Evolutionary conservation across 805 yeast genomes (phyloP).

Genomic region (Candida maesae): DNA sequence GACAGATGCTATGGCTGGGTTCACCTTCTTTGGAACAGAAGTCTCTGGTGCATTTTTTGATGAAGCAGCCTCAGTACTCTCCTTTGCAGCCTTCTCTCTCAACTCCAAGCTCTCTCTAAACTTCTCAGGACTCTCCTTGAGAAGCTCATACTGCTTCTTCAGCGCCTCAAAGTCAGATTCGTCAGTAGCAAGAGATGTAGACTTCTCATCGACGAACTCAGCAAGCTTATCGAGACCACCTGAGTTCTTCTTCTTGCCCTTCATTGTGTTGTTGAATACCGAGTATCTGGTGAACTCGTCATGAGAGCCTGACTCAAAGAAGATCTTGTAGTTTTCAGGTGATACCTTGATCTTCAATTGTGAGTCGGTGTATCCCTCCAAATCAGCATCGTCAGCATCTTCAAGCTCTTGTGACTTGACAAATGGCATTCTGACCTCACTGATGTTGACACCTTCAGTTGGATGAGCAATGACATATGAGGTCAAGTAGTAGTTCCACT

Average conservation of each 20-base stretch:
- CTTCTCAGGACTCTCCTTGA: constrained; percentile 9
- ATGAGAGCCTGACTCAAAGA: constrained; percentile 72
- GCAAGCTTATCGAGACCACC: constrained; percentile 31
- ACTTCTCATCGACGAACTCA: constrained; percentile 8
- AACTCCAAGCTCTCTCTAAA: constrained; percentile 10
- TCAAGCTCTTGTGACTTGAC: constrained; percentile 45
- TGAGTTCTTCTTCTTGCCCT: constrained; percentile 31
- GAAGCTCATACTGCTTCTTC: constrained; percentile 4
- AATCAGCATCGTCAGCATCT: constrained; percentile 45
- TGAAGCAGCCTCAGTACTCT: constrained; percentile 21
- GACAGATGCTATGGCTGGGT: constrained; percentile 24
- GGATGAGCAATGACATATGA: constrained; percentile 94
- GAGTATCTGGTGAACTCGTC: constrained; percentile 74
- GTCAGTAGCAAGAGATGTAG: constrained; percentile 5
- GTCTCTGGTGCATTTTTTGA: constrained; percentile 17
- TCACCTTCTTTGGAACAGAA: constrained; percentile 15
- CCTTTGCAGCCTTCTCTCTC: constrained; percentile 18
- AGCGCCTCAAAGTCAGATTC: constrained; percentile 13
- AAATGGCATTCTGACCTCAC: constrained; percentile 76
- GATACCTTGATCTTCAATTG: constrained; percentile 76
- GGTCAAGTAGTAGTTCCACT: constrained; percentile 91
- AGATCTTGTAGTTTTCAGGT: constrained; percentile 71
- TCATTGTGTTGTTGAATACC: constrained; percentile 37
- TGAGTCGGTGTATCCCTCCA: constrained; percentile 62
- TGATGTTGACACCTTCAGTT: constrained; percentile 88